Conservation (phyloP, 2,329 filamentous ascomycete genomes). For the Alternaria solani region DNA sequence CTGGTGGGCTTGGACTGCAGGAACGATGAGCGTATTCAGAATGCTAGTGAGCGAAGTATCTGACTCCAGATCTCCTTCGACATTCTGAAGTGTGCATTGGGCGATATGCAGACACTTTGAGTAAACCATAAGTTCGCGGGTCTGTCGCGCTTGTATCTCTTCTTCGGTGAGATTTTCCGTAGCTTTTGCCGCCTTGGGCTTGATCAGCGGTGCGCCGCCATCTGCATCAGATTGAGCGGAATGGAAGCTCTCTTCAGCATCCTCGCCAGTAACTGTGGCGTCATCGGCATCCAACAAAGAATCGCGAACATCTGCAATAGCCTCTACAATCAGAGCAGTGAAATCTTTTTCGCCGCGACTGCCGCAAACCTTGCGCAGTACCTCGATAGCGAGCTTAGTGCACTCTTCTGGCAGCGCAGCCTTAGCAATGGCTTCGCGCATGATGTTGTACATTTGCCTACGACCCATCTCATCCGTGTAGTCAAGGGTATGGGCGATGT, state of each 20-base stretch:
- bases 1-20: slow-evolving; percentile 91
- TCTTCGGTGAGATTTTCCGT: slow-evolving; percentile 54
- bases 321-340: slow-evolving; percentile 85
- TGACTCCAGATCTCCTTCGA: slow-evolving; percentile 84
- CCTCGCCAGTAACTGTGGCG: slow-evolving; percentile 59
- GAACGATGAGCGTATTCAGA: slow-evolving; percentile 95
- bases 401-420: slow-evolving; percentile 90
- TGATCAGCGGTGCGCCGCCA: slow-evolving; percentile 61
- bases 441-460: slow-evolving; percentile 91
- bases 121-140: slow-evolving; percentile 93
- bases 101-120: slow-evolving; percentile 98
- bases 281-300: slow-evolving; percentile 77
- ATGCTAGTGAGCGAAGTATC: slow-evolving; percentile 95
- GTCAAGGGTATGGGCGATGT: slow-evolving; percentile 90
- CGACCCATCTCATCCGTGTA: slow-evolving; percentile 98
- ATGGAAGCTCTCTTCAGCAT: slow-evolving; percentile 81
- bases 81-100: slow-evolving; percentile 95
- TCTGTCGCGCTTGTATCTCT: slow-evolving; percentile 73
- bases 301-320: slow-evolving; percentile 95
- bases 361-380: slow-evolving; percentile 83
- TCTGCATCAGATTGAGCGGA: slow-evolving; percentile 88
- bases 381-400: slow-evolving; percentile 85
- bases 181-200: slow-evolving; percentile 40
- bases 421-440: slow-evolving; percentile 84
- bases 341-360: slow-evolving; percentile 82